Conservation (phyloP, 2,329 filamentous ascomycete genomes). For the Microdochium bolleyi region DNA sequence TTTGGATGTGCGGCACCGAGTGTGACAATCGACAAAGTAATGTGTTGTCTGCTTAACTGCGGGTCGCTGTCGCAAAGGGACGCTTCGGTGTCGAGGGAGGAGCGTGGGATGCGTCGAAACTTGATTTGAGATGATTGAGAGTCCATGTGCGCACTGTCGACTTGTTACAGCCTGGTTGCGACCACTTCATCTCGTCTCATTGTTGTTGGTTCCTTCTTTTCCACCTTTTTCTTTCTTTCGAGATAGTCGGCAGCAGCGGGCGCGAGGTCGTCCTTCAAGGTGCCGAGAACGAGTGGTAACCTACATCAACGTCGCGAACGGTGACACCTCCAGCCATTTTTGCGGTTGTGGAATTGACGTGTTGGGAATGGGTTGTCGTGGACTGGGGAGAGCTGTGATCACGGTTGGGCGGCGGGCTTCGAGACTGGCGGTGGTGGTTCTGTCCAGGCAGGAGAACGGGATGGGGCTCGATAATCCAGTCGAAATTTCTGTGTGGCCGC, state of each 20-base stretch:
- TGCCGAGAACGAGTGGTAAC: constrained; percentile 28
- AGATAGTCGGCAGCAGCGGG: background rate
- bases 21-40: background rate
- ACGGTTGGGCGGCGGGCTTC: background rate
- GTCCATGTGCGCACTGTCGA: background rate
- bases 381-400: background rate
- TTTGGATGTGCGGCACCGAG: constrained; percentile 1
- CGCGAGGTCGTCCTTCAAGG: constrained; percentile 5
- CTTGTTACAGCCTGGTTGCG: background rate
- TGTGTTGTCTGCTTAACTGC: background rate
- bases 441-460: background rate
- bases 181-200: background rate
- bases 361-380: constrained; percentile 1
- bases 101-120: background rate
- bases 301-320: constrained; percentile 82
- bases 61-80: background rate
- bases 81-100: background rate
- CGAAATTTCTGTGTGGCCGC: constrained; percentile 1
- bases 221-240: background rate
- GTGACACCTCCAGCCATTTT: constrained; percentile 74
- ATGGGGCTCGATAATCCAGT: background rate
- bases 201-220: background rate
- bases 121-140: background rate
- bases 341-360: constrained; percentile 37
- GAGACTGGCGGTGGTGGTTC: background rate